Conservation (phyloP, 176 grass and related monocot species). For the Oryza nivara region DNA sequence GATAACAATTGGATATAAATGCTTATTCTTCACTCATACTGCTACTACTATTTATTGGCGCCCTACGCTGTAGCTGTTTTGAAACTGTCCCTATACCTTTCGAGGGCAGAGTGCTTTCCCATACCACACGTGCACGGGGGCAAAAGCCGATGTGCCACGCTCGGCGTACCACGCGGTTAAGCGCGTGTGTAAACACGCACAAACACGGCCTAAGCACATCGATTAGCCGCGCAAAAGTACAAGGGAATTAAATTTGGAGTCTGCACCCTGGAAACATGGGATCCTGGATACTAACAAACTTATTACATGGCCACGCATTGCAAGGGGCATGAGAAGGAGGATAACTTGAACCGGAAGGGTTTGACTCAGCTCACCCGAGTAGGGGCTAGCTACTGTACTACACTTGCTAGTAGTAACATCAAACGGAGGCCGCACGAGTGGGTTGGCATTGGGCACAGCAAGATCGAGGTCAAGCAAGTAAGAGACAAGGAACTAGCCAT, state of each 20-base stretch:
- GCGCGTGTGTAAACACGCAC: slow-evolving; percentile 44
- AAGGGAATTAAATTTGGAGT: slow-evolving; percentile 59
- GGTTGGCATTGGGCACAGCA: slow-evolving; percentile 30
- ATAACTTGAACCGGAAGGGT: slow-evolving; percentile 86
- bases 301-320: slow-evolving; percentile 43
- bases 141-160: slow-evolving; percentile 36
- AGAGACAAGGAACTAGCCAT: slow-evolving; percentile 50
- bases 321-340: slow-evolving; percentile 53
- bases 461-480: slow-evolving; percentile 62
- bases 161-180: slow-evolving; percentile 24
- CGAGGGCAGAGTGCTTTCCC: slow-evolving; percentile 29
- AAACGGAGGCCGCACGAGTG: slow-evolving; percentile 62
- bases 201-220: slow-evolving; percentile 47
- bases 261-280: slow-evolving; percentile 74
- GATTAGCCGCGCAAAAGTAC: slow-evolving; percentile 45
- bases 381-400: slow-evolving; percentile 15
- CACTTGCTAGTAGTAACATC: not conserved
- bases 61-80: not conserved
- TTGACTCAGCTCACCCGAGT: slow-evolving; percentile 59
- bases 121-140: slow-evolving; percentile 56
- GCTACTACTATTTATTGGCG: not conserved
- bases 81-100: not conserved
- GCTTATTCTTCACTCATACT: not conserved
- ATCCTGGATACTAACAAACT: slow-evolving; percentile 64
- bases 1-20: not conserved